Base-by-base conservation (phyloP, 2,329 filamentous ascomycete genomes). In the Ophiostoma pallidulum region DNA sequence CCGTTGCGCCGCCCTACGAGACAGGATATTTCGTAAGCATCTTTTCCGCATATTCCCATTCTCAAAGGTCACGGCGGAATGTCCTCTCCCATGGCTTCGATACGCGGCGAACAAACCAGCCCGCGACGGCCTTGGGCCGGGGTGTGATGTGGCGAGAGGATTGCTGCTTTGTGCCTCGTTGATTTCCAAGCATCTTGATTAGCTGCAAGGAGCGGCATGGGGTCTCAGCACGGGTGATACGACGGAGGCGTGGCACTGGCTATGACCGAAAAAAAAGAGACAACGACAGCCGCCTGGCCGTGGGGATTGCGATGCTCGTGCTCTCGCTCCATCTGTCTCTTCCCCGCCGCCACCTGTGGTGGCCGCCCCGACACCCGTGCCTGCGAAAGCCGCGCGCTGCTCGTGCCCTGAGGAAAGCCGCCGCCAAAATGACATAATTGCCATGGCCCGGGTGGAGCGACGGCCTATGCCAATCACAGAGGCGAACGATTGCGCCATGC, bases 401-500 rank as follows among this genome's bases (percentile, higher is more conserved):
- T 18, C 20, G 32, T 29, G 20, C 28, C 20, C n/a, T 18, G 26
- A 28, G 26, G 26, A 45, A 47, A 51, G 49, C 49, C 45, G 49
- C 37, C 18, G 41, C 19, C 37, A 29, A 53, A 48, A 54, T 54
- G 51, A 50, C 53, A 53, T 53, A 49, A 54, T 54, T 41, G 43
- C 35, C 42, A 39, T 20, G 16, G 39, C 35, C 42, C 24, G 6
- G 38, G 33, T n/a, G n/a, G n/a, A n/a, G n/a, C 29, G 9, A 3
- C 13, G 7, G 10, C 14, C 8, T 18, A 18, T 32, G 44, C 53
- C 52, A 55, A 55, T 55, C 37, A 40, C 4, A 9, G n/a, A 8
- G 7, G 12, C 6, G 9, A 13, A n/a, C 20, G 50, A 55, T 55
- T 54, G 53, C 53, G 53, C 53, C 50, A 55, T 55, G 41, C n/a